Evolutionary conservation across 139 green algal genomes (phyloP).

Genomic region (Chlorella sorokiniana): DNA sequence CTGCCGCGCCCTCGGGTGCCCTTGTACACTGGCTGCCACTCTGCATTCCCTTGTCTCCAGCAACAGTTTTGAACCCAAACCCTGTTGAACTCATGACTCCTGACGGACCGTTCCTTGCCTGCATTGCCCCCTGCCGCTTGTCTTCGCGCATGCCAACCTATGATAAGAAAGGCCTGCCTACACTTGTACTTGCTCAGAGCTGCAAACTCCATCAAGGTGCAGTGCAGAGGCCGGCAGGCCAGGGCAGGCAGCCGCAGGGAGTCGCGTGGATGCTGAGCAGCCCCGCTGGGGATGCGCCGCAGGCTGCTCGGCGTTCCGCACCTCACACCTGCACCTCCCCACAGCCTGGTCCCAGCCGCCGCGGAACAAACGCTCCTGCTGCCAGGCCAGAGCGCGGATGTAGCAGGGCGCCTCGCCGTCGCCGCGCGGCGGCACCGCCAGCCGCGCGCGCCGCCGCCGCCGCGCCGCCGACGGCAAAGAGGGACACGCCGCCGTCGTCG

Average conservation of each 20-base stretch:
- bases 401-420: constrained; percentile 12
- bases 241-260: no score
- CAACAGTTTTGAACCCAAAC: no score
- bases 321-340: neutral
- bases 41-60: no score
- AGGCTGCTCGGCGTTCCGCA: no score
- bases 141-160: neutral
- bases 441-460: neutral
- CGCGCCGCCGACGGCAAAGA: neutral
- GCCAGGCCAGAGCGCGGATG: constrained; percentile 5
- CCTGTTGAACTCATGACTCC: no score
- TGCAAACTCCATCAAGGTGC: neutral
- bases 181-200: neutral
- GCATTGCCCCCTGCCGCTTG: no score
- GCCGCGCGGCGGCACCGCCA: neutral
- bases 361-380: constrained; percentile 3
- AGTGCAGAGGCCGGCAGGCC: no score
- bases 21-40: no score
- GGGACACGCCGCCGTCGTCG: constrained; percentile 15
- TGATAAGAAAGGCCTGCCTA: neutral
- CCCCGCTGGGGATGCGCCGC: no score
- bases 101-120: no score
- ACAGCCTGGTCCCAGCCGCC: constrained; percentile 17
- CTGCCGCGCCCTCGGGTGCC: no score
- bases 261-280: no score